Evolutionary conservation across 495 filamentous ascomycete genomes (phyloP).

Genomic region (Schizothecium vesticola): DNA sequence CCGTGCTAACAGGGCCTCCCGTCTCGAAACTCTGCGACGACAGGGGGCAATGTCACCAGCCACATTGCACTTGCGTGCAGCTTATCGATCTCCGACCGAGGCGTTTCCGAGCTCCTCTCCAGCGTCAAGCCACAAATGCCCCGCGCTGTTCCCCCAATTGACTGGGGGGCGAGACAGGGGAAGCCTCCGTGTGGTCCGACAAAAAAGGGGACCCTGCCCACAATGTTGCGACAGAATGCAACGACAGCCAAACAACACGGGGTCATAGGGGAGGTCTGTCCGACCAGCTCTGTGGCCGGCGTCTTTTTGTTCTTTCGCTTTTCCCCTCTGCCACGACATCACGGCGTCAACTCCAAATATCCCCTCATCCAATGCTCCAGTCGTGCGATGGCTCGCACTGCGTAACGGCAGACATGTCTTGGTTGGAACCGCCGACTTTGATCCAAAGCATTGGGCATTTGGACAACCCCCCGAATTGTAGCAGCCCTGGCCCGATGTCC

Average conservation of each 20-base stretch:
- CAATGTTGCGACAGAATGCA: conserved; percentile 2
- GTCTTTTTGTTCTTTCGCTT: not conserved
- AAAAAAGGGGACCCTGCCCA: conserved; percentile 3
- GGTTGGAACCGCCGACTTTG: not conserved
- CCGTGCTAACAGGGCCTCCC: not conserved
- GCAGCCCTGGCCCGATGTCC: not conserved
- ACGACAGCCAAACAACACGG: not conserved
- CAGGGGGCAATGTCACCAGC: not conserved
- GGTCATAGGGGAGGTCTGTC: not conserved
- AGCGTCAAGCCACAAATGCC: not conserved
- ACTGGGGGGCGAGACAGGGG: conserved; percentile 7
- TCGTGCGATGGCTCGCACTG: not conserved
- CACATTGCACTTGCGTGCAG: not conserved
- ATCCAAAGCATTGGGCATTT: not conserved
- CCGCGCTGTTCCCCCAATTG: not conserved
- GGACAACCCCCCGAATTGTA: too few species aligned
- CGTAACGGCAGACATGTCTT: not conserved
- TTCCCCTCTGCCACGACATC: not conserved
- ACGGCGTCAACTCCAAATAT: not conserved
- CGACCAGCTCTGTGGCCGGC: not conserved
- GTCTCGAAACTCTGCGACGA: not conserved
- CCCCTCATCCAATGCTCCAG: not conserved
- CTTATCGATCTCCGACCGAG: not conserved
- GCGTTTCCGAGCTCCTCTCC: not conserved
- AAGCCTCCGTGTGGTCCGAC: conserved; percentile 1